Base-by-base conservation (phyloP, 371 early-diverging fungal species). In the Smittium mucronatum region DNA sequence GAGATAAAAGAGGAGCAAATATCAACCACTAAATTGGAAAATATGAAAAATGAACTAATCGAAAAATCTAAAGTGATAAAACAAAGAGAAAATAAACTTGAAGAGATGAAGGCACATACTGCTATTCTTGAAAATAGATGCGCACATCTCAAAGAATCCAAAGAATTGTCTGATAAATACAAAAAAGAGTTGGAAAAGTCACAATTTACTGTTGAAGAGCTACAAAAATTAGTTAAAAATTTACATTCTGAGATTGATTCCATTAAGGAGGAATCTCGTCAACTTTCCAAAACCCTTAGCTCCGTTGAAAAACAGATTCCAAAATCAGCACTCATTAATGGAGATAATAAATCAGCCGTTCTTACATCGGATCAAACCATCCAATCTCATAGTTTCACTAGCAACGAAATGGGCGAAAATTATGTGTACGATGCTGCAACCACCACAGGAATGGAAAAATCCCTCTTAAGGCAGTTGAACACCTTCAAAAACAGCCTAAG, bases 151-250 rank as follows among this genome's bases (percentile, higher is more conserved):
- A 64, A 64, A 64, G 64, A 64, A 5, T 64, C 15, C 32, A 30
- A 64, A 64, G 57, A 36, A 67, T 30, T 15, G 1, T 30, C 36
- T 29, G 35, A 33, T 5, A 28, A 16, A 17, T 36, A 35, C n/a
- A 35, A 32, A 67, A 36, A 2, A 26, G 67, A 67, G 34, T 31
- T 67, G 2, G 67, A 67, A 34, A 36, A 33, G 16, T 2, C 67
- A 28, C 35, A 11, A 33, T 16, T 11, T 2, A 33, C 35, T 5
- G 47, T 34, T 25, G 31, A 2, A 2, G 26, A 36, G 34, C 36
- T 67, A 11, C 34, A 67, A 67, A 67, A 67, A 2, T 30, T 67
- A 17, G 67, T 67, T 36, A 35, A 67, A 36, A 36, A 26, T 47
- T 57, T 67, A 36, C 34, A 67, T 67, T 2, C 2, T 25, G 67